phyloP scores from a whole-genome alignment of 129 eudicot species.

The Lactuca sativa region DNA sequence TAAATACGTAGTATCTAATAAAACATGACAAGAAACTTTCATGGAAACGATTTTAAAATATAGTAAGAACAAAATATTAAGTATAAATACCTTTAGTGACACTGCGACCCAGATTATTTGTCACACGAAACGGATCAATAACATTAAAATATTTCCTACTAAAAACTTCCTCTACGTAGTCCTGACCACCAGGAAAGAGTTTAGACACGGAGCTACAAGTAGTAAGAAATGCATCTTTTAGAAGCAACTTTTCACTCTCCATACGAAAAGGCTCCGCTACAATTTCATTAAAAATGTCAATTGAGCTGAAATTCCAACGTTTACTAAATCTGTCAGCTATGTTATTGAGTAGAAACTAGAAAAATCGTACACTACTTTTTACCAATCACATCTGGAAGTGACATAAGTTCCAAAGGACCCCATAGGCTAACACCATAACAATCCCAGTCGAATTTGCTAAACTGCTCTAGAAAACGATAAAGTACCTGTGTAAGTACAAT shows the following conservation, averaged over 20 bases:
- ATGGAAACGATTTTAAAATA: too few species aligned
- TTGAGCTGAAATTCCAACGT: conserved; percentile 17
- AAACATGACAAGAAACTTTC: neutral
- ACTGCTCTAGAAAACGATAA: conserved; percentile 91
- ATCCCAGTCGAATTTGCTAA: conserved; percentile 96
- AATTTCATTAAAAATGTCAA: conserved; percentile 22
- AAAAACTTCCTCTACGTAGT: conserved; percentile 74
- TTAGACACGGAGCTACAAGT: conserved; percentile 84
- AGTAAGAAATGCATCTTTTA: conserved; percentile 78
- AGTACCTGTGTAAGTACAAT: conserved; percentile 77
- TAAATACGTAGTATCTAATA: neutral
- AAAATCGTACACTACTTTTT: too few species aligned
- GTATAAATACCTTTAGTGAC: conserved; percentile 86
- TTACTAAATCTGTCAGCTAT: too few species aligned
- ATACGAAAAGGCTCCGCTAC: conserved; percentile 89
- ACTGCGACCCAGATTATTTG: conserved; percentile 97
- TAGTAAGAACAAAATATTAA: too few species aligned
- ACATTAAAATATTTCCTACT: conserved; percentile 80
- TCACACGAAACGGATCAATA: conserved; percentile 86
- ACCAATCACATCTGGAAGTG: conserved; percentile 93
- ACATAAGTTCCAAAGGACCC: conserved; percentile 91
- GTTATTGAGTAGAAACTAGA: too few species aligned
- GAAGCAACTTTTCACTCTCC: conserved; percentile 80
- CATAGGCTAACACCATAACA: conserved; percentile 89
- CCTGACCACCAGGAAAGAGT: conserved; percentile 79